Percentiles rank a stretch among this genome's conserved stretches.
phyloP scores from a whole-genome alignment of 1,284 basidiomycete species.

The Heliocybe sulcata region DNA sequence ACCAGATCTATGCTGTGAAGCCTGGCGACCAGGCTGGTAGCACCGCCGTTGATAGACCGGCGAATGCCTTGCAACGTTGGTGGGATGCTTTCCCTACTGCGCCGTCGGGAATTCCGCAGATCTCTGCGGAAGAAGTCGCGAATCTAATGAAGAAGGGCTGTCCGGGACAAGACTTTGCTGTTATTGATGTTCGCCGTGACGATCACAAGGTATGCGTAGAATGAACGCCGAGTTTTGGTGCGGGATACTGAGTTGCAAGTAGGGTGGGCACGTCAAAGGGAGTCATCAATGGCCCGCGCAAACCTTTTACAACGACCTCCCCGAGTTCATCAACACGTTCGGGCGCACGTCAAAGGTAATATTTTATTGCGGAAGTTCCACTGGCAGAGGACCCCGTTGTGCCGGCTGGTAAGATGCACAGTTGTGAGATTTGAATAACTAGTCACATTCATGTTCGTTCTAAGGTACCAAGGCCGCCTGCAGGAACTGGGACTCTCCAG shows the following conservation, averaged over 20 bases:
- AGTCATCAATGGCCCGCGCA: slow-evolving; percentile 21
- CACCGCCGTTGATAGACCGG: background rate
- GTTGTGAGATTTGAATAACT: background rate
- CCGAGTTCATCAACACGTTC: slow-evolving; percentile 13
- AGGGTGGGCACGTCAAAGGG: slow-evolving; percentile 24
- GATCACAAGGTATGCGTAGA: slow-evolving; percentile 16
- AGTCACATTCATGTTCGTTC: background rate
- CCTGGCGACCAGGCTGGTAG: slow-evolving; percentile 2
- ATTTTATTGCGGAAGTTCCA: slow-evolving; percentile 22
- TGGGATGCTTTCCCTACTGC: slow-evolving; percentile 39
- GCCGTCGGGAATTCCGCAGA: slow-evolving; percentile 3
- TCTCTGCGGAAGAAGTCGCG: slow-evolving; percentile 16
- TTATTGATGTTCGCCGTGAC: slow-evolving; percentile 20
- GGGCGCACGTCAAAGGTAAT: slow-evolving; percentile 17
- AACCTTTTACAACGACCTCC: slow-evolving; percentile 17
- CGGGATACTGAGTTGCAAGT: background rate
- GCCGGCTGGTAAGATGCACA: slow-evolving; percentile 17
- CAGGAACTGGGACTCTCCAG: slow-evolving; percentile 13
- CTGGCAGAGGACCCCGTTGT: slow-evolving; percentile 20
- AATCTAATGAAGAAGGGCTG: slow-evolving; percentile 14
- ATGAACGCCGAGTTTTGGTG: background rate
- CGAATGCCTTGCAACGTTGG: slow-evolving; percentile 28
- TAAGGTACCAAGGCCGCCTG: slow-evolving; percentile 25
- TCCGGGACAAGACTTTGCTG: slow-evolving; percentile 12
- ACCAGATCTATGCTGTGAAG: slow-evolving; percentile 38